Percentiles rank a stretch among this genome's conserved stretches.
Conservation (phyloP, 148 eudicot species). For the Persicaria maculosa region DNA sequence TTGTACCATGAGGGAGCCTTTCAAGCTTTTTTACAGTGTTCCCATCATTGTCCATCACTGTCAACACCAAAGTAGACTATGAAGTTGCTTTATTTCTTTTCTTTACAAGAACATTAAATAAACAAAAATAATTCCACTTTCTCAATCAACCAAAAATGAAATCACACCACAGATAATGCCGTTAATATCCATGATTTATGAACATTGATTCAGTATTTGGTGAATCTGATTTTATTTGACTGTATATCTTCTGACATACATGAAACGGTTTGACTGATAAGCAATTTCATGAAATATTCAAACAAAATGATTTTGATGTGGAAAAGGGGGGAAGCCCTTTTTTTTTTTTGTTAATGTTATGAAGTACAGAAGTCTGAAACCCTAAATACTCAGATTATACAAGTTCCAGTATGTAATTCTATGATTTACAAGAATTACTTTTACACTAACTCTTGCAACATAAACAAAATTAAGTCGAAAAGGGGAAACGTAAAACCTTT, state of each 20-base stretch:
- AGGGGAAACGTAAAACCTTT: background rate
- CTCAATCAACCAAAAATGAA: background rate
- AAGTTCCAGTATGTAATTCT: conserved; percentile 3
- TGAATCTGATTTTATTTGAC: background rate
- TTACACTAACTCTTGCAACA: conserved; percentile 4
- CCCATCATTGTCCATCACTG: conserved; percentile 6
- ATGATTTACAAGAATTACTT: conserved; percentile 1
- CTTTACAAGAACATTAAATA: background rate
- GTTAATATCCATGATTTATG: background rate
- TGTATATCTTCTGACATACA: background rate
- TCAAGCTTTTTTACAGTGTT: background rate
- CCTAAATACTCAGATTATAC: conserved; percentile 6
- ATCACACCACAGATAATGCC: background rate
- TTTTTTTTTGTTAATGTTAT: background rate
- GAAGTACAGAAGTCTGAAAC: conserved; percentile 2
- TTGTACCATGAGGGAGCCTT: background rate
- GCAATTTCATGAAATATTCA: background rate
- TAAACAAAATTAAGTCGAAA: conserved; percentile 7
- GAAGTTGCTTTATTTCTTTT: conserved; percentile 1
- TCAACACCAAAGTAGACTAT: conserved; percentile 11
- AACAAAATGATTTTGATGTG: background rate
- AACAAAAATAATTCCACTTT: background rate
- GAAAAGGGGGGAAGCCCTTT: background rate
- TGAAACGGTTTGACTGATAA: background rate
- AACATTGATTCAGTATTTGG: background rate